Evolutionary conservation across 1,284 basidiomycete species (phyloP).

Genomic region (Sanghuangporus weigelae): DNA sequence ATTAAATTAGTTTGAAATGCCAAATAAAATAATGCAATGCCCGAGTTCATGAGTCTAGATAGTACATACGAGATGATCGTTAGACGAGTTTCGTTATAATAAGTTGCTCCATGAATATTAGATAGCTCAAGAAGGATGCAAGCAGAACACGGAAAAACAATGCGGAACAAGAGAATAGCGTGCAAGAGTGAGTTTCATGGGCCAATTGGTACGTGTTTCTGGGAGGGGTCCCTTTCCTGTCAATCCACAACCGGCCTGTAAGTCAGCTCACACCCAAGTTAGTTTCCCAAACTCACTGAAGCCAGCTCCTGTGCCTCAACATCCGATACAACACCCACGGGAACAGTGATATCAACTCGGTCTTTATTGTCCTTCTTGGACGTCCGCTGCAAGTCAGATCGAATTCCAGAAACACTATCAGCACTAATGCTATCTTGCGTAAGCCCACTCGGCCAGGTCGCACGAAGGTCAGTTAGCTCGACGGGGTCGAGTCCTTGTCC

Average conservation of each 20-base stretch:
- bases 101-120: no score
- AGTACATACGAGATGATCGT: background rate
- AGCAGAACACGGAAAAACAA: background rate
- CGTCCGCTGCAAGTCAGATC: background rate
- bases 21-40: no score
- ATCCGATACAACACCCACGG: background rate
- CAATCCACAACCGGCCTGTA: background rate
- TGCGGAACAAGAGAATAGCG: background rate
- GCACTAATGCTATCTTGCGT: background rate
- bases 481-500: background rate
- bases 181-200: background rate
- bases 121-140: no score
- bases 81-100: no score
- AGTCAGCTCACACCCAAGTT: background rate
- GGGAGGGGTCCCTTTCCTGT: background rate
- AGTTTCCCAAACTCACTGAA: background rate
- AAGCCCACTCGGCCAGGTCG: background rate
- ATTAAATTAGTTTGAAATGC: no score
- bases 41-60: no score
- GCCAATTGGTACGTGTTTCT: background rate
- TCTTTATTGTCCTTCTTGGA: background rate
- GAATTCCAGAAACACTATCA: background rate
- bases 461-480: slow-evolving; percentile 7
- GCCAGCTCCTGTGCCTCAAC: background rate
- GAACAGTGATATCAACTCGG: background rate